Percentiles rank a stretch among this genome's conserved stretches.
Evolutionary conservation across 106 monocot species (phyloP).

Genomic region (Apostasia shenzhenica): DNA sequence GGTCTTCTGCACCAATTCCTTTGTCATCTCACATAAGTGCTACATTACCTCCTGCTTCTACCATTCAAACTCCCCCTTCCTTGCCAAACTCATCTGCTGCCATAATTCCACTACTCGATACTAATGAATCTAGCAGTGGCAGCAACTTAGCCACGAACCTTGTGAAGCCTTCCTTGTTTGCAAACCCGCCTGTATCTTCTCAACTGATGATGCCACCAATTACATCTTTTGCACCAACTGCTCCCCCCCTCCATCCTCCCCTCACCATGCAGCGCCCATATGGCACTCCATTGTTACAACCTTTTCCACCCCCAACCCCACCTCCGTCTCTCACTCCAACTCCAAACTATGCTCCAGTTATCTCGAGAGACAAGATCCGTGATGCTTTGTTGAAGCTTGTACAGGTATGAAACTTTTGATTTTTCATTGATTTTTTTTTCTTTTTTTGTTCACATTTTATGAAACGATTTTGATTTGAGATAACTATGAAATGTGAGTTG

Average conservation of each 20-base stretch:
- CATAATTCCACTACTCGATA: slow-evolving; percentile 21
- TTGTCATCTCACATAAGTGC: slow-evolving; percentile 19
- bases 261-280: slow-evolving; percentile 59
- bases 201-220: slow-evolving; percentile 22
- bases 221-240: slow-evolving; percentile 29
- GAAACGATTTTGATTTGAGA: too few relatives aligned
- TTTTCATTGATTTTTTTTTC: not conserved
- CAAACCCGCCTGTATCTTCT: slow-evolving; percentile 32
- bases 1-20: slow-evolving; percentile 14
- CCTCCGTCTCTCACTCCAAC: slow-evolving; percentile 60
- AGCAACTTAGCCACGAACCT: slow-evolving; percentile 28
- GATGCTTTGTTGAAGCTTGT: slow-evolving; percentile 61
- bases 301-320: slow-evolving; percentile 77
- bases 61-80: slow-evolving; percentile 24
- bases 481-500: too few relatives aligned
- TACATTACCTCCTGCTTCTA: slow-evolving; percentile 11
- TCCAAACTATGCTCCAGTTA: slow-evolving; percentile 28
- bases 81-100: slow-evolving; percentile 21
- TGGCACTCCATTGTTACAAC: slow-evolving; percentile 73
- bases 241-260: slow-evolving; percentile 50
- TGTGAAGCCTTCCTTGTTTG: slow-evolving; percentile 59
- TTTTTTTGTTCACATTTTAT: not conserved
- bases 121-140: slow-evolving; percentile 20
- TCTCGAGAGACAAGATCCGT: slow-evolving; percentile 53
- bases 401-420: slow-evolving; percentile 32